Conservation (phyloP, 2,329 filamentous ascomycete species). For the Fusarium dlaminii region DNA sequence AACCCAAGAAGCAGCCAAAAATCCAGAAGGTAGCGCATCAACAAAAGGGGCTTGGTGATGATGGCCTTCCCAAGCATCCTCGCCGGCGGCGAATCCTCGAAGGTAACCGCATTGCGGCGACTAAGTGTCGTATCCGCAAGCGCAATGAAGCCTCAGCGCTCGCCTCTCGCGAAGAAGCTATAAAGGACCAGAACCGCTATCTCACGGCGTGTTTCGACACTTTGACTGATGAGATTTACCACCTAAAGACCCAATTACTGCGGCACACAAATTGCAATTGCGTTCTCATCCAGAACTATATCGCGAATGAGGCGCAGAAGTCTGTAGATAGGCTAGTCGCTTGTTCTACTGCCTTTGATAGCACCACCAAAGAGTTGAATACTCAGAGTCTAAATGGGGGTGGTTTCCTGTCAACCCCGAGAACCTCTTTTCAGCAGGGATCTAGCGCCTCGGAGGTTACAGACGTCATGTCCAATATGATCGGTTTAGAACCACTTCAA, state of each 20-base stretch:
- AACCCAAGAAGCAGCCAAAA: slow-evolving; percentile 33
- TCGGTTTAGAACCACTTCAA: neutral
- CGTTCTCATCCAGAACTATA: slow-evolving; percentile 45
- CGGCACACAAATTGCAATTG: slow-evolving; percentile 45
- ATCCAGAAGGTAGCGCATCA: neutral
- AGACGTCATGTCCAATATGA: neutral
- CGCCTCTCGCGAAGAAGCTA: slow-evolving; percentile 39
- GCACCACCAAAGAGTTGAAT: neutral
- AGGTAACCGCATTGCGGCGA: slow-evolving; percentile 46
- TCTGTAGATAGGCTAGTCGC: slow-evolving; percentile 36
- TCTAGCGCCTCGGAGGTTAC: neutral
- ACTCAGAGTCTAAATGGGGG: neutral
- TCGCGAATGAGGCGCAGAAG: slow-evolving; percentile 44
- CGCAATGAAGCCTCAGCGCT: slow-evolving; percentile 44
- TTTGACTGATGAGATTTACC: slow-evolving; percentile 42
- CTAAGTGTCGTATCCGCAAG: slow-evolving; percentile 45
- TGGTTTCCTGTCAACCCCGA: neutral
- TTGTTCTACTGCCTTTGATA: slow-evolving; percentile 22
- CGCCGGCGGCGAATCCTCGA: slow-evolving; percentile 41
- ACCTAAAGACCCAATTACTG: slow-evolving; percentile 44
- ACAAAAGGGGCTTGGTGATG: slow-evolving; percentile 29
- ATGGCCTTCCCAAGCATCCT: slow-evolving; percentile 34
- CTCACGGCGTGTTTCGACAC: slow-evolving; percentile 40
- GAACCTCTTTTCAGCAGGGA: neutral
- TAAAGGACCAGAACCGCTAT: slow-evolving; percentile 45